phyloP scores from a whole-genome alignment of 148 eudicot species.

The Chenopodium berlandieri region DNA sequence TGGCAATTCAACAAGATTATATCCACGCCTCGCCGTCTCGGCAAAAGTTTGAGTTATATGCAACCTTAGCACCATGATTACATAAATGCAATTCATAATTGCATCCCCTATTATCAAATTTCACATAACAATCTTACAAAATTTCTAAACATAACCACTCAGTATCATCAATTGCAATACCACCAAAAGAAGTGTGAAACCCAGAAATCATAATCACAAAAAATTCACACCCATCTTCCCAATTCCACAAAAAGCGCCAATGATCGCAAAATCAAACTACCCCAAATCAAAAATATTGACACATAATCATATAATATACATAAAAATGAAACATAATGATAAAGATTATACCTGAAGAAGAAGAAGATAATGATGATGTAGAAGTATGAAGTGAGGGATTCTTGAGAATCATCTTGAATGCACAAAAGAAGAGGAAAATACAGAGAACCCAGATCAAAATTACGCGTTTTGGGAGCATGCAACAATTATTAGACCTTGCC shows the following conservation, averaged over 20 bases:
- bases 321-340: neutral
- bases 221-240: neutral
- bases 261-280: neutral
- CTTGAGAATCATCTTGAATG: conserved; percentile 50
- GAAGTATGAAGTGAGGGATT: conserved; percentile 34
- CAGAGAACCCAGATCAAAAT: conserved; percentile 58
- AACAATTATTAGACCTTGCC: conserved; percentile 45
- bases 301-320: neutral
- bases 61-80: no score
- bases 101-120: neutral
- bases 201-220: neutral
- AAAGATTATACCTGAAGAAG: conserved; percentile 44
- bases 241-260: neutral
- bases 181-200: neutral
- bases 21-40: no score
- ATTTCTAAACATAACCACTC: neutral
- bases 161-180: neutral
- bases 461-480: conserved; percentile 30
- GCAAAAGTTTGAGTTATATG: no score
- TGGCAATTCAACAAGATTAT: no score
- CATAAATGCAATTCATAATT: neutral
- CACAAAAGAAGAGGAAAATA: conserved; percentile 39
- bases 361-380: neutral
- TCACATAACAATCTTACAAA: neutral
- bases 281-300: neutral